Percentiles rank a stretch among this genome's conserved stretches.
phyloP scores from a whole-genome alignment of 352 stramenopile genomes.

The Pythium coloratum region DNA sequence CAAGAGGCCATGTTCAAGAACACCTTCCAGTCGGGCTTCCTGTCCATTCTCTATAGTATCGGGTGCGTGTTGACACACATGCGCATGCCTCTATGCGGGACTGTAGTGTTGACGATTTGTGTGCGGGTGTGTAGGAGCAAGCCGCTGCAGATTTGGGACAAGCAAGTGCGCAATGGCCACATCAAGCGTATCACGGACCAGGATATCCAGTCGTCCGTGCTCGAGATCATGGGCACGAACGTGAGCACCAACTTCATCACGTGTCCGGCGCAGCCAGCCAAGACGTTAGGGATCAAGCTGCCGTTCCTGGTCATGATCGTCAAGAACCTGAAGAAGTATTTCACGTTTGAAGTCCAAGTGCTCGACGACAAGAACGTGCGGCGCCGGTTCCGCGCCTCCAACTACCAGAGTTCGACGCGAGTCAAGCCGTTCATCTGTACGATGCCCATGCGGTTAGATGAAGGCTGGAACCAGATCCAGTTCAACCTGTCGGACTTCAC shows the following conservation, averaged over 20 bases:
- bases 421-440: constrained; percentile 99
- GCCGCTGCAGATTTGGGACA: constrained; percentile 98
- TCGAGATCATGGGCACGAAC: constrained; percentile 99
- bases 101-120: not conserved
- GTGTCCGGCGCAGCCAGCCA: constrained; percentile 92
- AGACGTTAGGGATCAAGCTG: constrained; percentile 97
- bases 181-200: constrained; percentile 98
- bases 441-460: constrained; percentile 98
- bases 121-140: constrained; percentile 81
- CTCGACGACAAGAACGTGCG: constrained; percentile 98
- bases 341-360: constrained; percentile 98
- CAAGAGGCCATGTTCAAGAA: constrained; percentile 94
- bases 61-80: constrained; percentile 43
- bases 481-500: constrained; percentile 98
- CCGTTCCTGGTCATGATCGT: constrained; percentile 99
- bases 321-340: constrained; percentile 99
- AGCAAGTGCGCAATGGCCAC: constrained; percentile 97
- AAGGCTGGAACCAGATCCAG: constrained; percentile 99
- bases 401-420: constrained; percentile 96
- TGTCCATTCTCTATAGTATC: constrained; percentile 98
- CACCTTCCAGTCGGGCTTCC: constrained; percentile 97
- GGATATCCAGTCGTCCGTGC: constrained; percentile 97
- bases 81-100: not conserved
- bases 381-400: constrained; percentile 94
- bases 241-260: constrained; percentile 98